Evolutionary conservation across 495 filamentous ascomycete genomes (phyloP).

Genomic region (Penicillium cinerascens): DNA sequence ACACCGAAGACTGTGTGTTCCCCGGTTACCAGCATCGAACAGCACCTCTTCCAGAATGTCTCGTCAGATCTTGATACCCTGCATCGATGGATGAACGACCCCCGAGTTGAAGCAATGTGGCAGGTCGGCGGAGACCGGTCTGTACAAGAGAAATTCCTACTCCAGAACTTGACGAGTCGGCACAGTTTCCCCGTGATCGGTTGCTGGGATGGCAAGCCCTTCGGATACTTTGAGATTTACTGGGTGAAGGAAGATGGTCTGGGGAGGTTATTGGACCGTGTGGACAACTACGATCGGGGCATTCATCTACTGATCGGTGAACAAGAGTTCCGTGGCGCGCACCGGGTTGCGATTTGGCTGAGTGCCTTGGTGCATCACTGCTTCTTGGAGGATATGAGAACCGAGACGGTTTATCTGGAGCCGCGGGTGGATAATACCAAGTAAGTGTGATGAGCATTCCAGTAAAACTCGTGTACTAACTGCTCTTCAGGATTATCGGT

Average conservation of each 20-base stretch:
- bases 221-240: constrained; percentile 97
- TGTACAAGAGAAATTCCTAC: constrained; percentile 67
- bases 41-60: constrained; percentile 26
- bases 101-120: constrained; percentile 81
- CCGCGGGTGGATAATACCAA: constrained; percentile 88
- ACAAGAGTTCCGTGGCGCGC: constrained; percentile 78
- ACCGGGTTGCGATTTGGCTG: constrained; percentile 75
- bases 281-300: constrained; percentile 81
- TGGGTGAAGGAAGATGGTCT: constrained; percentile 94
- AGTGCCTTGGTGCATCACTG: constrained; percentile 81
- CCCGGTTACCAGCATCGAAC: constrained; percentile 23
- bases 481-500: constrained; percentile 56
- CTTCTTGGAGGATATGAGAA: constrained; percentile 76
- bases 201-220: constrained; percentile 91
- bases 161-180: constrained; percentile 54
- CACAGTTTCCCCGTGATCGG: constrained; percentile 91
- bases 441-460: constrained; percentile 47
- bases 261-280: constrained; percentile 59
- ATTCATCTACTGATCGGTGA: constrained; percentile 88
- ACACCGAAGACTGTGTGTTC: constrained; percentile 26
- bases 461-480: constrained; percentile 8
- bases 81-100: constrained; percentile 85
- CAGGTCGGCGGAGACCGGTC: constrained; percentile 60
- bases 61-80: constrained; percentile 70
- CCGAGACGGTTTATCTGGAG: constrained; percentile 77